phyloP scores from a whole-genome alignment of 805 yeast genomes.

The Cyberlindnera euphorbiiphila region DNA sequence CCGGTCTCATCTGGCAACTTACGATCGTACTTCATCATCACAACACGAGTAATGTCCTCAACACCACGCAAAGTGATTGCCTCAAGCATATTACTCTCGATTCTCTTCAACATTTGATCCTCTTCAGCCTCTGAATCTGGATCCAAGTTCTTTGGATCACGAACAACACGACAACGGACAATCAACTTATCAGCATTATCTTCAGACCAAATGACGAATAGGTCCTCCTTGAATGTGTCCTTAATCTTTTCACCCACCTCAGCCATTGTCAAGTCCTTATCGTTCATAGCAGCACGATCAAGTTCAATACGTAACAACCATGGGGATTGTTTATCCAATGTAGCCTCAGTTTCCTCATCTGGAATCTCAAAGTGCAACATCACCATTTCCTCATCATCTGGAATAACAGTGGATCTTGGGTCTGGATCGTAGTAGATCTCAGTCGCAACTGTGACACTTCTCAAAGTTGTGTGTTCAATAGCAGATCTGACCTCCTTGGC shows the following conservation, averaged over 20 bases:
- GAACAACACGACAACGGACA: constrained; percentile 96
- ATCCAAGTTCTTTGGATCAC: constrained; percentile 91
- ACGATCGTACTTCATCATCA: constrained; percentile 79
- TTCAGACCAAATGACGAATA: constrained; percentile 98
- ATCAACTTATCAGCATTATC: constrained; percentile 96
- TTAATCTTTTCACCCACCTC: constrained; percentile 96
- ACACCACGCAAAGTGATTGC: constrained; percentile 94
- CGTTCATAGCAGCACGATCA: constrained; percentile 98
- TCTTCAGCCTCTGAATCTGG: constrained; percentile 95
- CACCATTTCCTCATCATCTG: constrained; percentile 95
- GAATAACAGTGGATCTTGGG: constrained; percentile 94
- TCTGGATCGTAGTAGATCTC: constrained; percentile 98
- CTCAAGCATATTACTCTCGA: constrained; percentile 95
- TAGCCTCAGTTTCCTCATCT: constrained; percentile 94
- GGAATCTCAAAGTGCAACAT: constrained; percentile 97
- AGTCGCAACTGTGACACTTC: constrained; percentile 94
- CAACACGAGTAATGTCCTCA: constrained; percentile 78
- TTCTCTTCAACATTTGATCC: constrained; percentile 91
- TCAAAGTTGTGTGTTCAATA: constrained; percentile 92
- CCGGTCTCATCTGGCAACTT: constrained; percentile 75
- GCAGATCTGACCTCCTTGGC: constrained; percentile 96
- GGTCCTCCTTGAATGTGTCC: constrained; percentile 88
- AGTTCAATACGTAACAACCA: constrained; percentile 96
- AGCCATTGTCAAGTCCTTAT: constrained; percentile 95
- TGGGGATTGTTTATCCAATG: constrained; percentile 92